Evolutionary conservation across 768 basidiomycete species (phyloP).

Genomic region (Paxillus rubicundulus): DNA sequence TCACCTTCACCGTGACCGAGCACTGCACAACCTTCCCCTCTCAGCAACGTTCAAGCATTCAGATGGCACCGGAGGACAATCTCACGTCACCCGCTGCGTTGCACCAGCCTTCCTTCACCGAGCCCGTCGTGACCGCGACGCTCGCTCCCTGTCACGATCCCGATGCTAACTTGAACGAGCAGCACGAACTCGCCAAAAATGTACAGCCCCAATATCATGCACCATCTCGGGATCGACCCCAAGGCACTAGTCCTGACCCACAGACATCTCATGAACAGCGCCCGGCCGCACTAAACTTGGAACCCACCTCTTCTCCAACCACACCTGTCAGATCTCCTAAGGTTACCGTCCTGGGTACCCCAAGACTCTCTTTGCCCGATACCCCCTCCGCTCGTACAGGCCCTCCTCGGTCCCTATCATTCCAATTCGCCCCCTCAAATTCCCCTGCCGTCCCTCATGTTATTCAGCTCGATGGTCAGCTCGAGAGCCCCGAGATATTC

Average conservation of each 20-base stretch:
- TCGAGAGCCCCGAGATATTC: conserved; percentile 25
- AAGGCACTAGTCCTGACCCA: background rate
- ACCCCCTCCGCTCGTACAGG: conserved; percentile 70
- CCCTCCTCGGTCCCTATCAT: conserved; percentile 71
- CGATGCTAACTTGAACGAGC: background rate
- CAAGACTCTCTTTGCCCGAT: conserved; percentile 14
- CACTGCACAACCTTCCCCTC: background rate
- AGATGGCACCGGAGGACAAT: conserved; percentile 12
- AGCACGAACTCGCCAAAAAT: background rate
- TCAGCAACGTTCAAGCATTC: background rate
- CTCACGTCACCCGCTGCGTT: background rate
- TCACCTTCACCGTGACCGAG: too few relatives aligned
- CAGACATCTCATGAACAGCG: background rate
- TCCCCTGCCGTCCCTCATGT: conserved; percentile 35
- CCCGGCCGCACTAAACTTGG: conserved; percentile 14
- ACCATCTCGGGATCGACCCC: background rate
- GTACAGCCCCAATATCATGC: background rate
- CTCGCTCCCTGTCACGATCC: conserved; percentile 3
- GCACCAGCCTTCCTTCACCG: conserved; percentile 5
- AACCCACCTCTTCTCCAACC: conserved; percentile 6
- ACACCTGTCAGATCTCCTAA: conserved; percentile 5
- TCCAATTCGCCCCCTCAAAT: conserved; percentile 52
- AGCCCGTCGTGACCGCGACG: conserved; percentile 3
- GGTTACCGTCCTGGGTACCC: background rate
- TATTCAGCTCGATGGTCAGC: conserved; percentile 25